Evolutionary conservation across 1,139 yeast genomes (phyloP).

Genomic region (Protomyces inouyei): DNA sequence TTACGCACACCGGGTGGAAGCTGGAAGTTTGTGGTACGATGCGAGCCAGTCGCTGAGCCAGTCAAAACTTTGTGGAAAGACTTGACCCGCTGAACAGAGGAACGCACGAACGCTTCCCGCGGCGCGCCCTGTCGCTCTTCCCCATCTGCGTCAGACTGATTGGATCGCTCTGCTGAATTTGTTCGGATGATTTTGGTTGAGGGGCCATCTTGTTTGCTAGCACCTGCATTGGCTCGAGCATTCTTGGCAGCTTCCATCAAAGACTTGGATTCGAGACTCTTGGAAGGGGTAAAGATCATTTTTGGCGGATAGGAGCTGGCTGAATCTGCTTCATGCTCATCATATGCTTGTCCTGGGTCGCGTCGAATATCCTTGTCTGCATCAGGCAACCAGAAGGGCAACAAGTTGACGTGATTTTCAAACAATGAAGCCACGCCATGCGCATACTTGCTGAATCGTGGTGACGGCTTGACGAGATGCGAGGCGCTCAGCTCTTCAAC

Average conservation of each 20-base stretch:
- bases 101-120: slow-evolving; percentile 2
- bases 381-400: slow-evolving; percentile 94
- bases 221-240: slow-evolving; percentile 37
- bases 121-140: slow-evolving; percentile 47
- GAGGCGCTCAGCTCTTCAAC: slow-evolving; percentile 77
- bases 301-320: slow-evolving; percentile 24
- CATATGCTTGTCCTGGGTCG: slow-evolving; percentile 70
- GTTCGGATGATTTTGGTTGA: slow-evolving; percentile 26
- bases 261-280: slow-evolving; percentile 28
- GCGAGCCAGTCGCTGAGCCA: slow-evolving; percentile 3
- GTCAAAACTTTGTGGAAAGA: slow-evolving; percentile 8
- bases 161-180: slow-evolving; percentile 38
- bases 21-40: neutral
- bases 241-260: slow-evolving; percentile 30
- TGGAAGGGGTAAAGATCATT: slow-evolving; percentile 27
- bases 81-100: slow-evolving; percentile 9
- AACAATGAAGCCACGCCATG: slow-evolving; percentile 87
- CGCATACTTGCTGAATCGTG: slow-evolving; percentile 80
- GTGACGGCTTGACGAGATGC: slow-evolving; percentile 83
- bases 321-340: slow-evolving; percentile 45
- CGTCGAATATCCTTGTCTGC: slow-evolving; percentile 73
- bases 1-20: slow-evolving; percentile 85
- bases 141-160: slow-evolving; percentile 38
- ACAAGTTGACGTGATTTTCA: slow-evolving; percentile 60
- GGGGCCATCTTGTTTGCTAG: slow-evolving; percentile 30